Evolutionary conservation across 1,284 basidiomycete species (phyloP).

Genomic region (Malassezia obtusa): DNA sequence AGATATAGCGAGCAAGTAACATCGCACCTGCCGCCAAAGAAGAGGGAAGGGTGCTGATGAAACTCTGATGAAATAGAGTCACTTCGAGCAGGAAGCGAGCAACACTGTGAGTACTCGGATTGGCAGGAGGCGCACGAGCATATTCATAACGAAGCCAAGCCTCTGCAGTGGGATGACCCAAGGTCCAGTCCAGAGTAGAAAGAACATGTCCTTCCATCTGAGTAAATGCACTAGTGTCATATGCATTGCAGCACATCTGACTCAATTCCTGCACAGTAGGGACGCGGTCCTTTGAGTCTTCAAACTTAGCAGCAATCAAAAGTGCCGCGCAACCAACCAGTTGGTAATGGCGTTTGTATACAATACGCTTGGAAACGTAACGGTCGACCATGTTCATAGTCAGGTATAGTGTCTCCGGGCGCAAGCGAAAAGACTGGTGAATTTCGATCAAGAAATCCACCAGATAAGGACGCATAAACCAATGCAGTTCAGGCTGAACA

Average conservation of each 20-base stretch:
- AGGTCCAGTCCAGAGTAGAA: slow-evolving; percentile 85
- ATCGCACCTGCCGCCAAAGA: slow-evolving; percentile 77
- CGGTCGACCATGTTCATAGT: slow-evolving; percentile 98
- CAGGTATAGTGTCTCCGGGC: slow-evolving; percentile 95
- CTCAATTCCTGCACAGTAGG: slow-evolving; percentile 86
- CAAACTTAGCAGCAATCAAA: slow-evolving; percentile 98
- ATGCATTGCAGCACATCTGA: slow-evolving; percentile 86
- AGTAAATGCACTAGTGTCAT: slow-evolving; percentile 84
- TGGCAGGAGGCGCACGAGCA: slow-evolving; percentile 10
- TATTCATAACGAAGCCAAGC: slow-evolving; percentile 69
- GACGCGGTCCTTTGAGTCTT: slow-evolving; percentile 96
- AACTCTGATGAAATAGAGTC: slow-evolving; percentile 91
- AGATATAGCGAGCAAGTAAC: slow-evolving; percentile 76
- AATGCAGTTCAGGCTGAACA: slow-evolving; percentile 84
- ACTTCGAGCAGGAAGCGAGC: slow-evolving; percentile 97
- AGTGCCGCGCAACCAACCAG: slow-evolving; percentile 95
- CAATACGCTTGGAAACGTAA: slow-evolving; percentile 94
- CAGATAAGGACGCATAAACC: slow-evolving; percentile 88
- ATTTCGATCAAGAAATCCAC: slow-evolving; percentile 98
- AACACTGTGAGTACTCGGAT: slow-evolving; percentile 68
- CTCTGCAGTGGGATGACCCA: slow-evolving; percentile 96
- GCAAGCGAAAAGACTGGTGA: slow-evolving; percentile 77
- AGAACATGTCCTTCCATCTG: slow-evolving; percentile 76
- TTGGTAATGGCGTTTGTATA: slow-evolving; percentile 98
- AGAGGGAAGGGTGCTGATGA: slow-evolving; percentile 73